These are phyloP conservation scores for Schwanniomyces polymorphus DNA, from an alignment of 805 yeast species.

Conservation along the genomic window DNA sequence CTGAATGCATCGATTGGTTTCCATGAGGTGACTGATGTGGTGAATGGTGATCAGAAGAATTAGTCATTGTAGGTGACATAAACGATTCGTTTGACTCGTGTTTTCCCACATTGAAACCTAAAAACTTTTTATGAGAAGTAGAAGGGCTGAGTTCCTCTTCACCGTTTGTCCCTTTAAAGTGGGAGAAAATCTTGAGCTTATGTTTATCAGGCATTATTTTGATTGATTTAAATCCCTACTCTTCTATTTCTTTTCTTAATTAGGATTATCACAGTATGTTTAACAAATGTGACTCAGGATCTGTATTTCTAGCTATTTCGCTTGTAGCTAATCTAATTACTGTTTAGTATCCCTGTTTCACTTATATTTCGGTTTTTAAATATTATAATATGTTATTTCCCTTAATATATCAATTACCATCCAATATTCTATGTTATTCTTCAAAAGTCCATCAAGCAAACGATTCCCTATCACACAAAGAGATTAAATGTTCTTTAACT, in stretches of 20 bases:
- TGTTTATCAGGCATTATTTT: constrained; percentile 43
- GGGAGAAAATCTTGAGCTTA: constrained; percentile 40
- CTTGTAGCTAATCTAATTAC: background rate
- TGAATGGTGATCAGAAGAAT: constrained; percentile 24
- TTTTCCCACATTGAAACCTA: constrained; percentile 43
- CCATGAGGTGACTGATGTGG: constrained; percentile 4
- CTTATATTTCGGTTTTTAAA: background rate
- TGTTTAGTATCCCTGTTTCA: background rate
- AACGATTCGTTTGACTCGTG: constrained; percentile 40
- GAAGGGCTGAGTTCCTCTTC: constrained; percentile 28
- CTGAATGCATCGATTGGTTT: constrained; percentile 3
- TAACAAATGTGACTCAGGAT: background rate
- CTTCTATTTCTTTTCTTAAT: background rate
- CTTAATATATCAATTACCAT: background rate
- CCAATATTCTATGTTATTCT: background rate
- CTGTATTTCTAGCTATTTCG: background rate
- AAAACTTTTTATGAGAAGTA: constrained; percentile 28
- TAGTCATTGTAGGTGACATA: constrained; percentile 34
- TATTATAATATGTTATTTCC: background rate
- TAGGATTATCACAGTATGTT: background rate
- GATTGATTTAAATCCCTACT: background rate
- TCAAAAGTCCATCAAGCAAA: background rate
- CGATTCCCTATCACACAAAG: background rate
- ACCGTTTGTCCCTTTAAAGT: constrained; percentile 29
- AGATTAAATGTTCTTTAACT: background rate